Percentiles rank a stretch among this genome's conserved stretches.
Evolutionary conservation across 1,139 yeast genomes (phyloP).

Genomic region (Sugiyamaella pinicola): DNA sequence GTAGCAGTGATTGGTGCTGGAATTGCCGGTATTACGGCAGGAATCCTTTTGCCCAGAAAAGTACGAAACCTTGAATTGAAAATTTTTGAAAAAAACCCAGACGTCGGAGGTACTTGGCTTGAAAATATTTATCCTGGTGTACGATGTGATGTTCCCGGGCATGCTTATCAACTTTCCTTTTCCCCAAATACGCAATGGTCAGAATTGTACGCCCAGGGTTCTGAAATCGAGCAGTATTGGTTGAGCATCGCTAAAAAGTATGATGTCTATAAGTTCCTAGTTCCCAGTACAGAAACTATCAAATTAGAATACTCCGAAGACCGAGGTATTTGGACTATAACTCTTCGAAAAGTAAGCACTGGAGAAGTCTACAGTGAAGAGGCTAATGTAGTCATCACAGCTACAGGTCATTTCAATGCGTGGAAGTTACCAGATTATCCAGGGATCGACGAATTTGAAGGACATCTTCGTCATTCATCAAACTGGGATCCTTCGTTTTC

Average conservation of each 20-base stretch:
- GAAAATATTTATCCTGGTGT: slow-evolving; percentile 36
- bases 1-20: slow-evolving; percentile 53
- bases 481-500: slow-evolving; percentile 33
- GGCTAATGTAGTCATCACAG: slow-evolving; percentile 31
- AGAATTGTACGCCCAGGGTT: slow-evolving; percentile 31
- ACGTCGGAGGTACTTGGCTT: slow-evolving; percentile 47
- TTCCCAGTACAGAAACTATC: slow-evolving; percentile 25
- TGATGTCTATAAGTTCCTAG: slow-evolving; percentile 29
- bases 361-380: slow-evolving; percentile 24
- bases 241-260: slow-evolving; percentile 33
- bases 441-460: slow-evolving; percentile 35
- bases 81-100: slow-evolving; percentile 50
- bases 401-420: slow-evolving; percentile 33
- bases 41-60: slow-evolving; percentile 19
- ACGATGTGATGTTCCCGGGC: slow-evolving; percentile 38
- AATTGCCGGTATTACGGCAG: slow-evolving; percentile 46
- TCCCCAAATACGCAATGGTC: slow-evolving; percentile 38
- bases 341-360: slow-evolving; percentile 15
- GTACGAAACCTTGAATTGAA: slow-evolving; percentile 32
- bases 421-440: slow-evolving; percentile 33
- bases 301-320: slow-evolving; percentile 30
- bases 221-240: slow-evolving; percentile 34
- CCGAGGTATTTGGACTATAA: slow-evolving; percentile 31
- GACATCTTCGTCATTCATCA: slow-evolving; percentile 34
- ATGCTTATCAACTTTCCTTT: slow-evolving; percentile 36